These are phyloP conservation scores for Datura wrightii DNA, from an alignment of 257 asterid species.

Conservation along the genomic window DNA sequence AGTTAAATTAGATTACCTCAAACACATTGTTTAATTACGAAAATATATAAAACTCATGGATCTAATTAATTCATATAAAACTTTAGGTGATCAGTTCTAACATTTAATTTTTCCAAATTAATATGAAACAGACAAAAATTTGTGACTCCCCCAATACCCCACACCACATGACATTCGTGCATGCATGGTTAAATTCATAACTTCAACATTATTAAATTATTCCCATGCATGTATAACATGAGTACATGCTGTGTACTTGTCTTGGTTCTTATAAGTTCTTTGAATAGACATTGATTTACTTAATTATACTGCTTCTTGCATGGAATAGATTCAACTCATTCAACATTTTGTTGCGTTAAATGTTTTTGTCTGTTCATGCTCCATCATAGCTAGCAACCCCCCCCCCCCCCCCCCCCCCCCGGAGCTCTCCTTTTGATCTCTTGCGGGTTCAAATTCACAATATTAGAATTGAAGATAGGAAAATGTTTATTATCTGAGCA, in stretches of 20 bases:
- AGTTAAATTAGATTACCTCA: not conserved
- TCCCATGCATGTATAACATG: constrained; percentile 21
- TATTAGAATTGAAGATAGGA: too few relatives aligned
- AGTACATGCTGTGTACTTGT: not conserved
- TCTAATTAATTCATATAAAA: not conserved
- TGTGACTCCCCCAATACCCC: not conserved
- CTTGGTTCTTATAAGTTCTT: not conserved
- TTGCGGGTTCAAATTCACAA: too few relatives aligned
- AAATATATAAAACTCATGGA: not conserved
- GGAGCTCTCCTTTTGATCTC: not conserved
- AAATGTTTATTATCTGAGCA: too few relatives aligned
- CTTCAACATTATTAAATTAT: too few relatives aligned
- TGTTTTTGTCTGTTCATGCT: constrained; percentile 24
- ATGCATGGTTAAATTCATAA: not conserved
- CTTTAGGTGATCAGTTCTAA: not conserved
- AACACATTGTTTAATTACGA: not conserved
- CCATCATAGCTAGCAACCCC: not conserved
- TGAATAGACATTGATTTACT: constrained; percentile 8
- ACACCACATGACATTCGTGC: not conserved
- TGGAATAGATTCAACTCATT: not conserved
- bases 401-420: too few relatives aligned
- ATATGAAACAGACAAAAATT: not conserved
- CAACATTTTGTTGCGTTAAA: not conserved
- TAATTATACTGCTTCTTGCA: not conserved
- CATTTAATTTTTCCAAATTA: not conserved